A percentile compares a stretch with the other conserved stretches of the same genome.
These are phyloP conservation scores for Pinus albicaulis DNA, from an alignment of 75 land plant genomes.

Conservation along the genomic window DNA sequence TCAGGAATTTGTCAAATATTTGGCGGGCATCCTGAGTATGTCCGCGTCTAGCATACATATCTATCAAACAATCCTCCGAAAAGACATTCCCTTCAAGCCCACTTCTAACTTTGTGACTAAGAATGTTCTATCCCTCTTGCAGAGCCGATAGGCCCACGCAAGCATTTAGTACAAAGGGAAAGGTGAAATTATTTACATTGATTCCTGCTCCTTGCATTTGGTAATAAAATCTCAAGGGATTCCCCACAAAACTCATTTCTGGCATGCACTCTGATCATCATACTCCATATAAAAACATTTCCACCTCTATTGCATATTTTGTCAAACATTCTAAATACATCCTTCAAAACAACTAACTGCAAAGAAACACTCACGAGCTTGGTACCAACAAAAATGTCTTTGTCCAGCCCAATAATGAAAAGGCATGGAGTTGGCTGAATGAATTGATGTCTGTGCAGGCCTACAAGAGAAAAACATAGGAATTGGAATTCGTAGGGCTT, in stretches of 20 bases:
- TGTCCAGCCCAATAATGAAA: constrained; percentile 38
- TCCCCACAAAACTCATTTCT: constrained; percentile 42
- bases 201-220: constrained; percentile 64
- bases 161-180: constrained; percentile 57
- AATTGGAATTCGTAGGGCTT: not conserved
- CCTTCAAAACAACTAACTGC: constrained; percentile 17
- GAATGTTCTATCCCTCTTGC: constrained; percentile 47
- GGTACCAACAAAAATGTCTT: constrained; percentile 27
- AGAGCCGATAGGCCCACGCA: constrained; percentile 46
- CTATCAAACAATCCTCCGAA: constrained; percentile 44
- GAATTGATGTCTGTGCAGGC: constrained; percentile 24
- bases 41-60: constrained; percentile 41
- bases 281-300: constrained; percentile 30
- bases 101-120: constrained; percentile 39
- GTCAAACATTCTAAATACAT: constrained; percentile 57
- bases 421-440: constrained; percentile 37
- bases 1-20: constrained; percentile 49
- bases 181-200: constrained; percentile 49
- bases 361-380: constrained; percentile 54
- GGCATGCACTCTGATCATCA: constrained; percentile 60
- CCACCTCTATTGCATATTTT: constrained; percentile 31
- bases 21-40: constrained; percentile 19
- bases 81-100: constrained; percentile 33
- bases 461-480: constrained; percentile 45
- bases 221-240: constrained; percentile 55